These are phyloP conservation scores for Tephrocybe sp. DNA, from an alignment of 768 basidiomycete species.

Conservation along the genomic window DNA sequence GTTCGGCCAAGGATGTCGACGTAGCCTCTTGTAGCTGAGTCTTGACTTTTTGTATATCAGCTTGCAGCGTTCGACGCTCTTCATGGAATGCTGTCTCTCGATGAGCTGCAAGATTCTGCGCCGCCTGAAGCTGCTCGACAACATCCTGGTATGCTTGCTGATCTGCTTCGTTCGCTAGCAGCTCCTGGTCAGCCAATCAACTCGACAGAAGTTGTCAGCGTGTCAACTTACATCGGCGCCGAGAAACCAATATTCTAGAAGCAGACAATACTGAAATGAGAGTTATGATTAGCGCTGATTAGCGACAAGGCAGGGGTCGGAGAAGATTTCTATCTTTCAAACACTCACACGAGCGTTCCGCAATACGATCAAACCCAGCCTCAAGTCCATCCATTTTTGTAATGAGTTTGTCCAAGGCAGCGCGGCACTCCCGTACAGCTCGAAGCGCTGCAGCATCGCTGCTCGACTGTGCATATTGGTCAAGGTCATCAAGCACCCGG, in stretches of 20 bases:
- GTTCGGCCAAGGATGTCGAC: conserved; percentile 39
- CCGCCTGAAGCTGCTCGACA: conserved; percentile 60
- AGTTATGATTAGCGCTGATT: conserved; percentile 3
- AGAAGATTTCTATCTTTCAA: neutral
- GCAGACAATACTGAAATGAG: conserved; percentile 64
- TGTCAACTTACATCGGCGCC: conserved; percentile 64
- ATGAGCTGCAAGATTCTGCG: conserved; percentile 54
- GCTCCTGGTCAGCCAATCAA: conserved; percentile 11
- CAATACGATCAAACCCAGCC: conserved; percentile 80
- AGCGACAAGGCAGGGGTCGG: neutral
- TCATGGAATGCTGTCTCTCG: conserved; percentile 61
- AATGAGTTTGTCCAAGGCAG: conserved; percentile 66
- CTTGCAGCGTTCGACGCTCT: conserved; percentile 53
- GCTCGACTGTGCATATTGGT: conserved; percentile 48
- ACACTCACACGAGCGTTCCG: conserved; percentile 76
- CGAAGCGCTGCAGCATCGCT: conserved; percentile 45
- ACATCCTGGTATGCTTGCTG: conserved; percentile 75
- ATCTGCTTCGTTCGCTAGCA: conserved; percentile 68
- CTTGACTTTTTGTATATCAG: conserved; percentile 57
- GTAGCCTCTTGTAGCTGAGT: conserved; percentile 41
- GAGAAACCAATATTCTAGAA: conserved; percentile 66
- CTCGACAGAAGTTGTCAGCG: neutral
- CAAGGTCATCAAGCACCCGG: conserved; percentile 63
- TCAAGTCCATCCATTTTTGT: conserved; percentile 79
- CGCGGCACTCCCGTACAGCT: conserved; percentile 64